Conservation (phyloP, 768 basidiomycete species). For the Trametes maxima region DNA sequence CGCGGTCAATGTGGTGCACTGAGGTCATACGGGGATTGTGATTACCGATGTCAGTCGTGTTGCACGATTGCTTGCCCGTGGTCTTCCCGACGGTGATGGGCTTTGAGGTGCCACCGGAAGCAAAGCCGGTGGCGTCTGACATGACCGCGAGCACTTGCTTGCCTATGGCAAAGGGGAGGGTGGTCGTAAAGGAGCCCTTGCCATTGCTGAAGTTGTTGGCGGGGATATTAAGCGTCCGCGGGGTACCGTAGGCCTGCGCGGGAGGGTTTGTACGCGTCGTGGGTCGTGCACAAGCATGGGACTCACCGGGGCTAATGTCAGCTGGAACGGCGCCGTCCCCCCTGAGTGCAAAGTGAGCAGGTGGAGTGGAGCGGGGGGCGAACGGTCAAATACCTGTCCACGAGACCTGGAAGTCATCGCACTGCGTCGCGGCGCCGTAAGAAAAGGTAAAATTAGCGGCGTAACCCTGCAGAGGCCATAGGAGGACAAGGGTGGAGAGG, state of each 20-base stretch:
- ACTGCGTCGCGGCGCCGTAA: constrained; percentile 55
- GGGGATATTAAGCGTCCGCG: constrained; percentile 58
- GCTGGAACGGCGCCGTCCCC: constrained; percentile 55
- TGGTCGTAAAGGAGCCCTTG: constrained; percentile 51
- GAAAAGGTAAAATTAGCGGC: constrained; percentile 50
- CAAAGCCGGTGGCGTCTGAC: constrained; percentile 75
- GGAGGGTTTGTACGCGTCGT: constrained; percentile 8
- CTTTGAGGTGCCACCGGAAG: constrained; percentile 43
- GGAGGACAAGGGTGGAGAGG: constrained; percentile 26
- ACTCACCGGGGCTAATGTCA: constrained; percentile 55
- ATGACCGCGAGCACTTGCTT: constrained; percentile 57
- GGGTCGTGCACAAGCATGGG: not conserved
- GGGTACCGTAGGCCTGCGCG: constrained; percentile 53
- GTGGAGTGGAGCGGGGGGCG: not conserved
- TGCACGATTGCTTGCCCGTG: constrained; percentile 1
- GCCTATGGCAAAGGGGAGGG: constrained; percentile 44
- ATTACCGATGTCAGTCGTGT: constrained; percentile 6
- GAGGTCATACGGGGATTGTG: not conserved
- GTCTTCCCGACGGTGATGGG: constrained; percentile 9
- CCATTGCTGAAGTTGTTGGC: constrained; percentile 54
- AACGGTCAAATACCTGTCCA: constrained; percentile 55
- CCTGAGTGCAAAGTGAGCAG: constrained; percentile 40
- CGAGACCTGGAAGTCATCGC: constrained; percentile 59
- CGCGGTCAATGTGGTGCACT: not conserved
- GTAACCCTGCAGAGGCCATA: constrained; percentile 19